Percentiles rank a stretch among this genome's conserved stretches.
Conservation (phyloP, 495 filamentous ascomycete species). For the Penicillium arizonense region DNA sequence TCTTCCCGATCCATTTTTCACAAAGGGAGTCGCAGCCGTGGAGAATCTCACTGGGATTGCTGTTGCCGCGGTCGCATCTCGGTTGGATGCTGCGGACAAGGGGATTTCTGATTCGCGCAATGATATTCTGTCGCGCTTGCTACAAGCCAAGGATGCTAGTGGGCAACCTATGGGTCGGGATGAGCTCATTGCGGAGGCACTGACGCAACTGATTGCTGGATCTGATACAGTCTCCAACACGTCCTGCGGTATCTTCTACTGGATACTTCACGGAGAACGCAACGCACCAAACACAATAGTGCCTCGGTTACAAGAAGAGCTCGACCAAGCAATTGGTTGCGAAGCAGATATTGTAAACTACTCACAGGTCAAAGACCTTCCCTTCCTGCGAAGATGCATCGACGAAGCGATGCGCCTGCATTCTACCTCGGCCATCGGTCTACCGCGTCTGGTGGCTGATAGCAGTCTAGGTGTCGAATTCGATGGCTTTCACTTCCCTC, state of each 20-base stretch:
- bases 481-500: constrained; percentile 57
- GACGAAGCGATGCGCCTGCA: constrained; percentile 79
- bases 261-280: constrained; percentile 50
- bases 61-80: constrained; percentile 65
- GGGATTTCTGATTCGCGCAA: constrained; percentile 43
- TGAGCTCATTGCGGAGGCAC: constrained; percentile 75
- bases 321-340: constrained; percentile 59
- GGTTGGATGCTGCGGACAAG: constrained; percentile 55
- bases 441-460: constrained; percentile 70
- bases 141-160: constrained; percentile 74
- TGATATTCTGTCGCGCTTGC: constrained; percentile 71
- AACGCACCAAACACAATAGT: constrained; percentile 57
- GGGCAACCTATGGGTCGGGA: constrained; percentile 63
- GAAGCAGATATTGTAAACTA: constrained; percentile 55
- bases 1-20: constrained; percentile 41
- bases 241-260: constrained; percentile 71
- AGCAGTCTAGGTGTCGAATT: constrained; percentile 39
- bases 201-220: constrained; percentile 80
- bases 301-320: constrained; percentile 60
- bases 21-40: constrained; percentile 34
- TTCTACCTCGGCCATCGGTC: constrained; percentile 73
- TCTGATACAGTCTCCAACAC: constrained; percentile 80
- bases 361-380: constrained; percentile 61
- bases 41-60: constrained; percentile 52
- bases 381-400: constrained; percentile 69